Evolutionary conservation across 1,284 basidiomycete genomes (phyloP).

Genomic region (Pterula multifida): DNA sequence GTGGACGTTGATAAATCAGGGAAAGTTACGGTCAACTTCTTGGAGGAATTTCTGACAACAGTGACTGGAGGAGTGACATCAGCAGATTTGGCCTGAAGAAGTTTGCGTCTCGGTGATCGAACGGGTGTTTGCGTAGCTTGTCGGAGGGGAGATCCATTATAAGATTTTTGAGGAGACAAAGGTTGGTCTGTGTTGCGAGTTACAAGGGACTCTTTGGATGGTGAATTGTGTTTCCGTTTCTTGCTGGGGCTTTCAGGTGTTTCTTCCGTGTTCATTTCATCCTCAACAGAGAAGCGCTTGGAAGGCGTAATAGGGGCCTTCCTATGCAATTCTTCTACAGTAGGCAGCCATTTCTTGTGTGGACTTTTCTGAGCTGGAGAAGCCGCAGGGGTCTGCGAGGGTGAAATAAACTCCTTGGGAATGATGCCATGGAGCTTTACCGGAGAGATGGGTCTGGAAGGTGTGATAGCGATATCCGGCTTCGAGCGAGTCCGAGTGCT

Average conservation of each 20-base stretch:
- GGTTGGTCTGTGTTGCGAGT: not conserved
- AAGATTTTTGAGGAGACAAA: not conserved
- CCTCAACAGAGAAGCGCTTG: not conserved
- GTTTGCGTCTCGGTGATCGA: not conserved
- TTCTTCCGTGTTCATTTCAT: not conserved
- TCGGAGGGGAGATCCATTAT: not conserved
- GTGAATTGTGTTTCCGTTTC: not conserved
- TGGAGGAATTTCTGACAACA: no score
- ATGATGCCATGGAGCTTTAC: not conserved
- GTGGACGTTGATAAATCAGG: no score
- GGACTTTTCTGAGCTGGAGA: not conserved
- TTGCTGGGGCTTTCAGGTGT: not conserved
- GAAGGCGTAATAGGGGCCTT: not conserved
- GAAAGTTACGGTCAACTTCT: no score
- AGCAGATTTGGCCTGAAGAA: no score
- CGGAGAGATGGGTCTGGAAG: not conserved
- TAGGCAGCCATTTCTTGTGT: not conserved
- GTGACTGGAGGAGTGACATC: no score
- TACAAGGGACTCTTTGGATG: not conserved
- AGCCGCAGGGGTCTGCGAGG: not conserved
- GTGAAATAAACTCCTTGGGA: not conserved
- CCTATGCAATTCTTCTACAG: not conserved
- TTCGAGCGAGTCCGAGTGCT: not conserved
- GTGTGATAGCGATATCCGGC: not conserved
- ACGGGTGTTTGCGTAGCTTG: not conserved